phyloP scores from a whole-genome alignment of 2,329 filamentous ascomycete genomes.

The Emergomyces pasteurianus region DNA sequence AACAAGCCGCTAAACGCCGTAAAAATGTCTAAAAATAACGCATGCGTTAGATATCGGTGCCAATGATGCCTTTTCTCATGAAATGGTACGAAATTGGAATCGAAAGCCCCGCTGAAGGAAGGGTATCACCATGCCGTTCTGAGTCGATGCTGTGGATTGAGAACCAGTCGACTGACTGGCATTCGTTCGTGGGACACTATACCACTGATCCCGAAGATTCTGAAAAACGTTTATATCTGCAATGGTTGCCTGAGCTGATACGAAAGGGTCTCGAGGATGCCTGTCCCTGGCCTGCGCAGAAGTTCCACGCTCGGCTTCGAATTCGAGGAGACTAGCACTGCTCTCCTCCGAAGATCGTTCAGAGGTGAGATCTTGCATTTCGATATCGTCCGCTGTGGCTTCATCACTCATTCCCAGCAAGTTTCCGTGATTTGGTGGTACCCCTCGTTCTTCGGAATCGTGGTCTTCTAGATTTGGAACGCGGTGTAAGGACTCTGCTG shows the following conservation, averaged over 20 bases:
- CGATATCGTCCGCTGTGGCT: constrained; percentile 26
- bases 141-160: constrained; percentile 14
- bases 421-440: constrained; percentile 29
- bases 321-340: constrained; percentile 24
- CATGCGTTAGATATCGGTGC: neutral
- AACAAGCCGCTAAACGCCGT: neutral
- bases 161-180: constrained; percentile 13
- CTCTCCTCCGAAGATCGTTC: constrained; percentile 7
- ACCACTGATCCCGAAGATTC: constrained; percentile 30
- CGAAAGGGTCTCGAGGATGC: constrained; percentile 28
- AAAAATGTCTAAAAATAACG: neutral
- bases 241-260: constrained; percentile 26
- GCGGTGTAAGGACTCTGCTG: constrained; percentile 8
- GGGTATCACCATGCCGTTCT: constrained; percentile 22
- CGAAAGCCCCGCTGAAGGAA: constrained; percentile 29
- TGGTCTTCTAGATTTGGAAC: constrained; percentile 36
- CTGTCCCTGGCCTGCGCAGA: neutral
- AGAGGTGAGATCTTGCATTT: constrained; percentile 25
- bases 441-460: constrained; percentile 49
- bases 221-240: constrained; percentile 25
- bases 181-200: constrained; percentile 15
- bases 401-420: neutral
- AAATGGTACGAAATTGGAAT: constrained; percentile 17
- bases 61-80: neutral
- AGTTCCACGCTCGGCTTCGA: constrained; percentile 12